phyloP scores from a whole-genome alignment of 2,329 filamentous ascomycete genomes.

The Penicillium oxalicum region DNA sequence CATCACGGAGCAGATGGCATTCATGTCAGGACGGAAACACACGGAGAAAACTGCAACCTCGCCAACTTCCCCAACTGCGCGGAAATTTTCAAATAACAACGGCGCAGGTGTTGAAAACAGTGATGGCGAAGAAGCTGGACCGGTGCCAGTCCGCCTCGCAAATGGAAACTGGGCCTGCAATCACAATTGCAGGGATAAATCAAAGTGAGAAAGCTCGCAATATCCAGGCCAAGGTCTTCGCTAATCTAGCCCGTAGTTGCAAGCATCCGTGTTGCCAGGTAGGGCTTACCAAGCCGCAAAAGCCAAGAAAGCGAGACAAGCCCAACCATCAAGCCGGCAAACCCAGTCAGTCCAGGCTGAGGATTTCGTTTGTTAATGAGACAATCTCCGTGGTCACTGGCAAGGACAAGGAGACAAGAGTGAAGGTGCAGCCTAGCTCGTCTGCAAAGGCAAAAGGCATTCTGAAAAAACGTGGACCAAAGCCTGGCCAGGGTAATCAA shows the following conservation, averaged over 20 bases:
- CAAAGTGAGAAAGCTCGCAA: constrained; percentile 24
- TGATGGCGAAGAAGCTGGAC: constrained; percentile 13
- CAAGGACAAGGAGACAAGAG: not conserved
- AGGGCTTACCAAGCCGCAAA: constrained; percentile 60
- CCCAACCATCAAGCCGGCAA: constrained; percentile 18
- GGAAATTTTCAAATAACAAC: not conserved
- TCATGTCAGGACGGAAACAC: too few relatives aligned
- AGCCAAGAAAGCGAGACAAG: constrained; percentile 27
- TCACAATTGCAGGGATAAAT: constrained; percentile 61
- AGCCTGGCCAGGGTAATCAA: too few relatives aligned
- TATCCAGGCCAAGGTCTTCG: constrained; percentile 10
- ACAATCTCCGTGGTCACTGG: constrained; percentile 13
- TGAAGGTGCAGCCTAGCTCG: too few relatives aligned
- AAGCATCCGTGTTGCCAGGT: constrained; percentile 69
- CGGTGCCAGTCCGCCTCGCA: constrained; percentile 48
- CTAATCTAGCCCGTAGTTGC: constrained; percentile 45
- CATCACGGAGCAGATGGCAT: too few relatives aligned
- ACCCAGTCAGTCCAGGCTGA: constrained; percentile 22
- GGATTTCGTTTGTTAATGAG: constrained; percentile 21
- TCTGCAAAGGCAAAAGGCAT: too few relatives aligned
- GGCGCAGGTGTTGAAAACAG: constrained; percentile 8
- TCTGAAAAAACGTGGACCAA: too few relatives aligned
- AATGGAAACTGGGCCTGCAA: constrained; percentile 73
- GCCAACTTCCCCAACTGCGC: too few relatives aligned
- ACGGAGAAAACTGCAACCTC: too few relatives aligned